These are phyloP conservation scores for Skeletonema grethae DNA, from an alignment of 108 stramenopile genomes.

Conservation along the genomic window DNA sequence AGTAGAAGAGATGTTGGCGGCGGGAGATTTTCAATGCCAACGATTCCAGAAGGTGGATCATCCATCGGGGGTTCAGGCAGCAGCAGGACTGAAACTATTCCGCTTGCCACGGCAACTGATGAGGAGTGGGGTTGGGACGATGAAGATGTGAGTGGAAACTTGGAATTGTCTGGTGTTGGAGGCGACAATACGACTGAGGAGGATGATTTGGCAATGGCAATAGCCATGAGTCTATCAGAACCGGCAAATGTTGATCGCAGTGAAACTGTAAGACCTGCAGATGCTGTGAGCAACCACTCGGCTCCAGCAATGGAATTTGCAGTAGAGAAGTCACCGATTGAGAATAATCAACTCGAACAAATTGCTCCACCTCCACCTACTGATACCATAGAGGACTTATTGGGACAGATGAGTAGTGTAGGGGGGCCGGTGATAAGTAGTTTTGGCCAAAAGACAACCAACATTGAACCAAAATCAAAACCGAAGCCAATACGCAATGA, in stretches of 20 bases:
- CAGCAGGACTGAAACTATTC: slow-evolving; percentile 21
- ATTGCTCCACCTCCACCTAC: neutral
- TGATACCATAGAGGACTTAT: slow-evolving; percentile 45
- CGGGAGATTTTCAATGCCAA: neutral
- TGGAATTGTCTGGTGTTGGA: slow-evolving; percentile 38
- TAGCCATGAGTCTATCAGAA: slow-evolving; percentile 50
- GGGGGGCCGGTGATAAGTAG: slow-evolving; percentile 30
- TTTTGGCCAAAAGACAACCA: slow-evolving; percentile 23
- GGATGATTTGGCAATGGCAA: slow-evolving; percentile 45
- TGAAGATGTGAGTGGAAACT: slow-evolving; percentile 26
- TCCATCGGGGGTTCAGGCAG: neutral
- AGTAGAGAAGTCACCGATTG: slow-evolving; percentile 2
- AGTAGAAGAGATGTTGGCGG: neutral
- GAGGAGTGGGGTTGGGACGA: slow-evolving; percentile 55
- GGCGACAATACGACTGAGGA: slow-evolving; percentile 31
- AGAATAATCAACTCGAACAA: neutral
- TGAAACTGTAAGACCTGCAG: neutral
- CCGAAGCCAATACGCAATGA: slow-evolving; percentile 13
- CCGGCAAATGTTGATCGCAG: neutral
- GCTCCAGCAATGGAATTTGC: neutral
- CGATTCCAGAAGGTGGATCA: neutral
- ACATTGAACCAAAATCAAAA: slow-evolving; percentile 16
- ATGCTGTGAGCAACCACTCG: neutral
- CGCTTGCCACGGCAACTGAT: slow-evolving; percentile 47
- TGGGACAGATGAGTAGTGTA: slow-evolving; percentile 33